Percentiles rank a stretch among this genome's conserved stretches.
These are phyloP conservation scores for Phytopythium litorale DNA, from an alignment of 352 stramenopile genomes.

Conservation along the genomic window DNA sequence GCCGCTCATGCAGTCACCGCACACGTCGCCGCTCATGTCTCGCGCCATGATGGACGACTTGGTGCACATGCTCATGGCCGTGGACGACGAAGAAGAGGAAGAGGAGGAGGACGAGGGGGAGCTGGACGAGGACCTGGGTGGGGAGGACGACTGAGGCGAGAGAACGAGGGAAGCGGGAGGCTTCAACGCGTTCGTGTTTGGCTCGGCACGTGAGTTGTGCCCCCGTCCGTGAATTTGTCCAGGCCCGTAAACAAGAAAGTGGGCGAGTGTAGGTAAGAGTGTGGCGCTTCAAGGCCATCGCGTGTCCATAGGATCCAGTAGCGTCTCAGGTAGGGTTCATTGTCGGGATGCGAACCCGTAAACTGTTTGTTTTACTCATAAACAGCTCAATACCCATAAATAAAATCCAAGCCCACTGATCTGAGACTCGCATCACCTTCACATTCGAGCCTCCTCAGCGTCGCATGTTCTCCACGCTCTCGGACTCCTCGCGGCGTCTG, in stretches of 20 bases:
- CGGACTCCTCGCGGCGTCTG: neutral
- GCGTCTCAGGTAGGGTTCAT: neutral
- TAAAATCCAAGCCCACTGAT: neutral
- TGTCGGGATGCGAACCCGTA: neutral
- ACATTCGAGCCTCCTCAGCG: neutral
- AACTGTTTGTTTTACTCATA: neutral
- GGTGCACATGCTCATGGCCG: slow-evolving; percentile 8
- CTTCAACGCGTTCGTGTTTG: neutral
- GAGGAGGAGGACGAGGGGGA: neutral
- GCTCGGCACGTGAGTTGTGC: neutral
- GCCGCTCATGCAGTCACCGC: neutral
- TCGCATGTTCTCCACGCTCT: neutral
- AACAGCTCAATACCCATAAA: neutral
- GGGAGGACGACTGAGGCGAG: neutral
- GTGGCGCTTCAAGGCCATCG: neutral
- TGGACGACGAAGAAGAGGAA: slow-evolving; percentile 4
- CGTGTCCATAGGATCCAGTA: neutral
- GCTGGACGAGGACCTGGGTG: neutral
- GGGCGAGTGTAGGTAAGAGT: neutral
- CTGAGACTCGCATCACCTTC: neutral
- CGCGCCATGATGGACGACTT: slow-evolving; percentile 10
- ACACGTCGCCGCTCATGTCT: slow-evolving; percentile 6
- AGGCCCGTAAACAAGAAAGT: slow-evolving; percentile 1
- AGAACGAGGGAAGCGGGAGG: no score
- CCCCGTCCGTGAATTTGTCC: neutral